Evolutionary conservation across 225 moss, liverwort and hornwort genomes (phyloP).

Genomic region (Anthoceros angustus): DNA sequence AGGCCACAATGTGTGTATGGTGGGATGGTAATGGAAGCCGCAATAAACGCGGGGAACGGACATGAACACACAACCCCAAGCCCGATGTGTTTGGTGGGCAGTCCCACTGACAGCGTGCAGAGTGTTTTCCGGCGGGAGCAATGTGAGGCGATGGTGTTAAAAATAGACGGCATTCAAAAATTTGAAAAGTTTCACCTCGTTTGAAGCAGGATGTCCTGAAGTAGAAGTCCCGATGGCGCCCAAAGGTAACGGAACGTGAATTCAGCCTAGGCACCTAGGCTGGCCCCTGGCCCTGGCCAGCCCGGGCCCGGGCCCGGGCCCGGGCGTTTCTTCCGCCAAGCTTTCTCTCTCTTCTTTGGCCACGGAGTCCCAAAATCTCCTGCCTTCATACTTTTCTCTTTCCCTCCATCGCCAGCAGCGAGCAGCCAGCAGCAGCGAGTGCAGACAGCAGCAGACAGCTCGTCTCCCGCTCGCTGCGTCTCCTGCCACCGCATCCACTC

Average conservation of each 20-base stretch:
- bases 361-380: neutral
- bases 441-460: too few relatives aligned
- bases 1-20: too few relatives aligned
- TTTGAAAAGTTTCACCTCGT: neutral
- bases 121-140: neutral
- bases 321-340: neutral
- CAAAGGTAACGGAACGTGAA: neutral
- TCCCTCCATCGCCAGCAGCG: neutral
- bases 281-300: too few relatives aligned
- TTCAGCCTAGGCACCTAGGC: too few relatives aligned
- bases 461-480: too few relatives aligned
- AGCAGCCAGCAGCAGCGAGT: neutral
- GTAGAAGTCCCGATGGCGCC: neutral
- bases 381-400: conserved; percentile 3
- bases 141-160: neutral
- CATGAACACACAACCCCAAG: too few relatives aligned
- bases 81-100: too few relatives aligned
- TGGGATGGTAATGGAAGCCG: too few relatives aligned
- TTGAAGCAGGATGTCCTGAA: neutral
- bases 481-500: too few relatives aligned
- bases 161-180: neutral
- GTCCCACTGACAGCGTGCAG: neutral
- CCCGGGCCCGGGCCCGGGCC: too few relatives aligned
- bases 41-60: too few relatives aligned
- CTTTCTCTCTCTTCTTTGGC: conserved; percentile 3